phyloP scores from a whole-genome alignment of 2,329 filamentous ascomycete genomes.

The Pleurostoma richardsiae region DNA sequence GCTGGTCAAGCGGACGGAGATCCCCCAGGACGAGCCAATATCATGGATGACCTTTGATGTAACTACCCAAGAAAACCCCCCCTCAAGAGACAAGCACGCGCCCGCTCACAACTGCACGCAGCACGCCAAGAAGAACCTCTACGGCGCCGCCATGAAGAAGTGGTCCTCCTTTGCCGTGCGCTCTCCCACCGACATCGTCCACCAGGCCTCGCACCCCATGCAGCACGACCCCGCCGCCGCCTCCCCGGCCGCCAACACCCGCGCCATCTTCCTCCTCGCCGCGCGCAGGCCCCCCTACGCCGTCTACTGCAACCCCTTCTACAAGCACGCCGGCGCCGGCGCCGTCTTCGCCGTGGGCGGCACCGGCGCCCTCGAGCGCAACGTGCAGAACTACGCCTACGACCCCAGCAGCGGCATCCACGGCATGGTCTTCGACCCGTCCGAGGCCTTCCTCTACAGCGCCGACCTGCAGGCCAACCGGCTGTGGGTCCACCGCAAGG shows the following conservation, averaged over 20 bases:
- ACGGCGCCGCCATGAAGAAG: slow-evolving; percentile 90
- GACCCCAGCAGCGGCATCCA: slow-evolving; percentile 68
- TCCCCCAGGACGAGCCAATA: slow-evolving; percentile 79
- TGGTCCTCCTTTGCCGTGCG: slow-evolving; percentile 80
- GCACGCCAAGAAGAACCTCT: slow-evolving; percentile 79
- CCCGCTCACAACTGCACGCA: slow-evolving; percentile 28
- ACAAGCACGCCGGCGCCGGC: slow-evolving; percentile 76
- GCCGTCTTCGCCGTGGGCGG: slow-evolving; percentile 65
- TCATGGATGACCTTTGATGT: slow-evolving; percentile 93
- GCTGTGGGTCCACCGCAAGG: slow-evolving; percentile 80
- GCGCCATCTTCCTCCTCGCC: slow-evolving; percentile 83
- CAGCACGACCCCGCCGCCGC: slow-evolving; percentile 53
- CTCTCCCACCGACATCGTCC: slow-evolving; percentile 69
- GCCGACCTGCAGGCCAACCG: slow-evolving; percentile 75
- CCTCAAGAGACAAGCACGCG: background rate
- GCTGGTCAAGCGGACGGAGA: slow-evolving; percentile 74
- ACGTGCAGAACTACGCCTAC: slow-evolving; percentile 71
- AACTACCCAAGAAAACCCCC: slow-evolving; percentile 25
- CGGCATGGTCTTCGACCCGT: slow-evolving; percentile 75
- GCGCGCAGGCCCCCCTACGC: slow-evolving; percentile 72
- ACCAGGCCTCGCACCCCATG: slow-evolving; percentile 70
- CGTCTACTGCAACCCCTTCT: slow-evolving; percentile 89
- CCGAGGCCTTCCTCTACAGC: slow-evolving; percentile 71
- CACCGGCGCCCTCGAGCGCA: slow-evolving; percentile 53
- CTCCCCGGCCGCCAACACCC: slow-evolving; percentile 65